Conservation (phyloP, 2,329 filamentous ascomycete genomes). For the Ophiostoma australiae region DNA sequence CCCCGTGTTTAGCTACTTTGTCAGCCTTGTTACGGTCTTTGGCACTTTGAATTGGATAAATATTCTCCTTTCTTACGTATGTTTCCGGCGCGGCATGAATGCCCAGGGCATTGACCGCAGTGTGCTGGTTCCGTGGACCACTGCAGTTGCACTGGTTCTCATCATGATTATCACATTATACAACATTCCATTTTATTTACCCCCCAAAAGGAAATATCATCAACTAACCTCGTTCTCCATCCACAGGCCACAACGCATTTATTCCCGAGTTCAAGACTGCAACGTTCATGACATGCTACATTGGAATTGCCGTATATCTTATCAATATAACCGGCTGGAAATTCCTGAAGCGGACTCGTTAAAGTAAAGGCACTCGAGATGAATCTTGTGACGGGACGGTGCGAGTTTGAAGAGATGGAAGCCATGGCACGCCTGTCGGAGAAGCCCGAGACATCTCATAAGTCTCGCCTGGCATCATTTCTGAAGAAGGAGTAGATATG, state of each 20-base stretch:
- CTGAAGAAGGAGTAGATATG: neutral
- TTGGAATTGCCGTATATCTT: neutral
- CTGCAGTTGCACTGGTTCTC: neutral
- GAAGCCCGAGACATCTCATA: neutral
- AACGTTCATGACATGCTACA: neutral
- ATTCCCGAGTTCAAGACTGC: neutral
- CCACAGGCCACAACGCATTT: neutral
- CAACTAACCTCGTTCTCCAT: neutral
- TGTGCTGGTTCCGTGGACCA: neutral
- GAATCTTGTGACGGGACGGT: neutral
- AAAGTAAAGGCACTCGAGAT: neutral
- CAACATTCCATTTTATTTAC: neutral
- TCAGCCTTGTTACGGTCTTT: neutral
- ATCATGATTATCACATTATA: neutral
- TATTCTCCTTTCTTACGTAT: neutral
- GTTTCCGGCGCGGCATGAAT: conserved; percentile 2
- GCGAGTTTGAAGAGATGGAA: conserved; percentile 4
- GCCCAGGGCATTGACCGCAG: neutral
- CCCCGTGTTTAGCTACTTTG: conserved; percentile 2
- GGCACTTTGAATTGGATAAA: conserved; percentile 4
- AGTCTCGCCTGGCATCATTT: neutral
- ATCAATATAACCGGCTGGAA: neutral
- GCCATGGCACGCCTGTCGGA: neutral
- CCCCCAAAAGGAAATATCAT: neutral
- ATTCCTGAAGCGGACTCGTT: neutral